These are phyloP conservation scores for Aureobasidium leucospermi DNA, from an alignment of 2,329 filamentous ascomycete genomes.

Conservation along the genomic window DNA sequence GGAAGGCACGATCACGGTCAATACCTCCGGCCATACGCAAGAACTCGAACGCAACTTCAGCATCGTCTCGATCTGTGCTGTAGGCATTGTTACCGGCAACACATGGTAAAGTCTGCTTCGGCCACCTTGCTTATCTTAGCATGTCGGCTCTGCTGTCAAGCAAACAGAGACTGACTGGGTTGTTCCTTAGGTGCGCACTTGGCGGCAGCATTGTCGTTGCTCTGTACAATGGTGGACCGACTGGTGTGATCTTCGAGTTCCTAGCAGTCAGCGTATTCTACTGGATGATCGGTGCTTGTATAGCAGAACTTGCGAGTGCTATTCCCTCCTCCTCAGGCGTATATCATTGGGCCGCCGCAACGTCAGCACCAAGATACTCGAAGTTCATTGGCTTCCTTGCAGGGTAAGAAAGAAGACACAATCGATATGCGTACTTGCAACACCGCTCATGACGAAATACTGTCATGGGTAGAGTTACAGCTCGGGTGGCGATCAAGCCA, in stretches of 20 bases:
- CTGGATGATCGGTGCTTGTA: conserved; percentile 42
- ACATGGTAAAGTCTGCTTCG: not conserved
- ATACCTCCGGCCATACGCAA: conserved; percentile 45
- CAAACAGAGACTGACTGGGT: conserved; percentile 28
- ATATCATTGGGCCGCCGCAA: conserved; percentile 48
- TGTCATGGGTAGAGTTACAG: too few relatives aligned
- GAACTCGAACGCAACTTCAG: conserved; percentile 46
- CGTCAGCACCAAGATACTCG: conserved; percentile 41
- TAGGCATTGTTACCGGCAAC: conserved; percentile 25
- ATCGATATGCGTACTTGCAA: not conserved
- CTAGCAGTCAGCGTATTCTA: conserved; percentile 45
- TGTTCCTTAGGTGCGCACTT: conserved; percentile 28
- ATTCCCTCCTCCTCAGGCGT: conserved; percentile 34
- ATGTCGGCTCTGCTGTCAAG: conserved; percentile 19
- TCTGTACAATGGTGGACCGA: conserved; percentile 40
- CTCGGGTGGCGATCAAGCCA: conserved; percentile 14
- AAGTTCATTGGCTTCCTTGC: conserved; percentile 43
- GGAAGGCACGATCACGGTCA: conserved; percentile 26
- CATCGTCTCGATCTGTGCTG: conserved; percentile 31
- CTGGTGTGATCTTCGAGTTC: conserved; percentile 41
- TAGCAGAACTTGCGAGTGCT: conserved; percentile 42
- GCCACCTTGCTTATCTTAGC: not conserved
- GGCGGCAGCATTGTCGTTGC: conserved; percentile 35
- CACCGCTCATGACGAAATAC: not conserved
- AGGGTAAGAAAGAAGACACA: conserved; percentile 19